Conservation (phyloP, 108 stramenopile species). For the Asterionellopsis glacialis region DNA sequence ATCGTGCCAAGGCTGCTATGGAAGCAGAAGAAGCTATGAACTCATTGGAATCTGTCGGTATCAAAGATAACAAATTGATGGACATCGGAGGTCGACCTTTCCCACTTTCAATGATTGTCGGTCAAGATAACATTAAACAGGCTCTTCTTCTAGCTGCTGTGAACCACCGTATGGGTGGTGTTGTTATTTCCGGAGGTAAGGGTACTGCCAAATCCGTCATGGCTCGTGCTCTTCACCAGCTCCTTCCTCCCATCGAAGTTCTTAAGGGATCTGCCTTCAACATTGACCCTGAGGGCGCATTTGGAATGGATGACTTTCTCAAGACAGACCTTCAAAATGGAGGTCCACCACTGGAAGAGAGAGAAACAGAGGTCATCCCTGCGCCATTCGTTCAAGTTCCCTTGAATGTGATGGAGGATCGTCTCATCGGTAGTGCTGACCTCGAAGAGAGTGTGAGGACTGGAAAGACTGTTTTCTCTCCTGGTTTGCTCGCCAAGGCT, state of each 20-base stretch:
- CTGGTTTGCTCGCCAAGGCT: slow-evolving; percentile 92
- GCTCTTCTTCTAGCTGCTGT: slow-evolving; percentile 86
- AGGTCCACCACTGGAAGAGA: slow-evolving; percentile 69
- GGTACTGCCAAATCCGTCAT: slow-evolving; percentile 97
- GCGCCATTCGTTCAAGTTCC: slow-evolving; percentile 96
- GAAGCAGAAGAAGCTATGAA: slow-evolving; percentile 26
- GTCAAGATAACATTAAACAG: slow-evolving; percentile 93
- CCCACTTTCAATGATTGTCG: slow-evolving; percentile 94
- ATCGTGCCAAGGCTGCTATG: slow-evolving; percentile 38
- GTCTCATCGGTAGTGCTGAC: slow-evolving; percentile 91
- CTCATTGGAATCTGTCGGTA: slow-evolving; percentile 3
- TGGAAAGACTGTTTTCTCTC: slow-evolving; percentile 91
- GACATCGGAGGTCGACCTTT: slow-evolving; percentile 72
- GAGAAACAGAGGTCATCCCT: slow-evolving; percentile 88
- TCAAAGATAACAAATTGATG: slow-evolving; percentile 36
- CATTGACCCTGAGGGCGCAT: slow-evolving; percentile 82
- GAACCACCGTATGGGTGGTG: slow-evolving; percentile 93
- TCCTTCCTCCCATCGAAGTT: slow-evolving; percentile 94
- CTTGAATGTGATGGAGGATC: slow-evolving; percentile 95
- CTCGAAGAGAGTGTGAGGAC: slow-evolving; percentile 88
- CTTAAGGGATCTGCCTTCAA: slow-evolving; percentile 89
- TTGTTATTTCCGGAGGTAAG: slow-evolving; percentile 91
- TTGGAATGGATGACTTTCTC: slow-evolving; percentile 84
- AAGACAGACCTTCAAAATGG: slow-evolving; percentile 67
- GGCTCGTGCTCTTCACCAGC: slow-evolving; percentile 90